Percentiles rank a stretch among this genome's conserved stretches.
Conservation (phyloP, 345 rosid genomes). For the Nephelium lappaceum region DNA sequence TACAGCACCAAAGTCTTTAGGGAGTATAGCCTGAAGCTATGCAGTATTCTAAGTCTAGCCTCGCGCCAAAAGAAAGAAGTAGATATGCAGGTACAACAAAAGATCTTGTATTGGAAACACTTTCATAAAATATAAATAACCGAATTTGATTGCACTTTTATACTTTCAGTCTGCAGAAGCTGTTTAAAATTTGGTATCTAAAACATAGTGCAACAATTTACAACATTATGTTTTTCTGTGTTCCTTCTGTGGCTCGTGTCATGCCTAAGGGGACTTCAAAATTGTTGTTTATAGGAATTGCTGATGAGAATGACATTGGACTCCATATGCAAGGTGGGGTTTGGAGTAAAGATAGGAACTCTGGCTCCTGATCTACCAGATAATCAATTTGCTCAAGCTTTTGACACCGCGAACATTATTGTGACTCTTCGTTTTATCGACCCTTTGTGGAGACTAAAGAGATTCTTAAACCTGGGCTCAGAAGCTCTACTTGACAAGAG, state of each 20-base stretch:
- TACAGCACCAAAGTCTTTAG: conserved; percentile 86
- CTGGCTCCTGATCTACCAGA: conserved; percentile 71
- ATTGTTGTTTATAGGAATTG: conserved; percentile 49
- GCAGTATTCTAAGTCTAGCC: conserved; percentile 58
- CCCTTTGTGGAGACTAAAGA: conserved; percentile 84
- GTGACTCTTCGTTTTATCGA: conserved; percentile 89
- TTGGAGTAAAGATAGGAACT: conserved; percentile 92
- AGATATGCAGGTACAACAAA: conserved; percentile 72
- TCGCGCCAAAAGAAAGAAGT: conserved; percentile 55
- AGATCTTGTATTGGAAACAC: background rate
- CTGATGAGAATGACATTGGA: conserved; percentile 94
- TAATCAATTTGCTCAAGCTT: conserved; percentile 77
- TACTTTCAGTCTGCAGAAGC: background rate
- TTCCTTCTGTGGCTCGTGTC: background rate
- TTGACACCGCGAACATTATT: conserved; percentile 79
- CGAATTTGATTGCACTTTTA: background rate
- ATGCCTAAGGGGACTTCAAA: background rate
- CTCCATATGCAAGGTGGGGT: conserved; percentile 95
- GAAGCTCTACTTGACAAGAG: conserved; percentile 86
- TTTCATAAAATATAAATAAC: background rate
- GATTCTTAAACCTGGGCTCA: conserved; percentile 70
- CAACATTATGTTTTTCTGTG: background rate
- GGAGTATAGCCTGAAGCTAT: conserved; percentile 83
- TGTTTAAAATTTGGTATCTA: background rate
- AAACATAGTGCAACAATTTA: conserved; percentile 2